phyloP scores from a whole-genome alignment of 805 yeast species.

The Alloascoidea africana region DNA sequence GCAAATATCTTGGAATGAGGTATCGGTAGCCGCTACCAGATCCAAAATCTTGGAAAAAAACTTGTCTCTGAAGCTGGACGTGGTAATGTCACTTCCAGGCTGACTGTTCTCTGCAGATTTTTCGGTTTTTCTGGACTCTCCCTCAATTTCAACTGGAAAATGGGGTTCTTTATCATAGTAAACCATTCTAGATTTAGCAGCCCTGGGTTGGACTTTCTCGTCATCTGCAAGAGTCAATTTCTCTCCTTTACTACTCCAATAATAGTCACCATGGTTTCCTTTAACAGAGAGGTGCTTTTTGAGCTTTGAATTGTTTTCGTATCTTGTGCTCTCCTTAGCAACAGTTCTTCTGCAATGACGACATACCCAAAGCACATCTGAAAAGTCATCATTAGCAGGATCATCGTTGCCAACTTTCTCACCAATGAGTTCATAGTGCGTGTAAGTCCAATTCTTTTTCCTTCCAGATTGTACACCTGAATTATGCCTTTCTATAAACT shows the following conservation, averaged over 20 bases:
- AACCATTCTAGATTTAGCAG: conserved; percentile 1
- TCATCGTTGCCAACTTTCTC: conserved; percentile 1
- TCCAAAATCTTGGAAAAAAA: not conserved
- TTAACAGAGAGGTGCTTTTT: not conserved
- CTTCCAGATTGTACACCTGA: not conserved
- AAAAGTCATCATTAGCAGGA: not conserved
- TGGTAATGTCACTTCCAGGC: not conserved
- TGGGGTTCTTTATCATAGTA: conserved; percentile 2
- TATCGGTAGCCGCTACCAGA: not conserved
- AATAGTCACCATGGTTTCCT: conserved; percentile 2
- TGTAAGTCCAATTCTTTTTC: conserved; percentile 1
- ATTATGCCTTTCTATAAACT: conserved; percentile 2
- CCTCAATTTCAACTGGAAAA: not conserved
- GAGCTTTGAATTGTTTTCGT: conserved; percentile 3
- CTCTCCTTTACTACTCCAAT: conserved; percentile 2
- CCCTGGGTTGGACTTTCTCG: not conserved
- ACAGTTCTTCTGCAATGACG: conserved; percentile 1
- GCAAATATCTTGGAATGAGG: not conserved
- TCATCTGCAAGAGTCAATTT: not conserved
- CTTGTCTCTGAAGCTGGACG: not conserved
- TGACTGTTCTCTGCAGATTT: not conserved
- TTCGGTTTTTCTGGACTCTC: not conserved
- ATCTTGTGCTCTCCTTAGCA: not conserved
- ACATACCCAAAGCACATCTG: conserved; percentile 3
- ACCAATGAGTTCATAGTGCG: conserved; percentile 1